Percentiles rank a stretch among this genome's conserved stretches.
Evolutionary conservation across 805 yeast species (phyloP).

Genomic region (Metschnikowia lachancei): DNA sequence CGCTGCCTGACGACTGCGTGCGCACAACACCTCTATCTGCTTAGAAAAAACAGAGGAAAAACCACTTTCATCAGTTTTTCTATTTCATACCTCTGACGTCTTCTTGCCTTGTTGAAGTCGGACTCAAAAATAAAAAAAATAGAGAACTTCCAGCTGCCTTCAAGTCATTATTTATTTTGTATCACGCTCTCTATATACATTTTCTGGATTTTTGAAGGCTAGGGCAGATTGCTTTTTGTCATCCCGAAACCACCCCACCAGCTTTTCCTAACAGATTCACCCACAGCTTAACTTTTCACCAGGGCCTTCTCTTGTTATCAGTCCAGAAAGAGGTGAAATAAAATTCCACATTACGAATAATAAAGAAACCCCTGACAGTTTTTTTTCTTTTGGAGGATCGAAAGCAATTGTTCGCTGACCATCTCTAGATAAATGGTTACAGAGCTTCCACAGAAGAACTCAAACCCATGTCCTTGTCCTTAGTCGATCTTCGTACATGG

Average conservation of each 20-base stretch:
- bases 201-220: neutral
- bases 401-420: neutral
- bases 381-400: neutral
- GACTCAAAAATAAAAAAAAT: neutral
- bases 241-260: neutral
- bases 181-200: neutral
- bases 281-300: neutral
- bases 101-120: constrained; percentile 2
- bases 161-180: neutral
- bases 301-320: neutral
- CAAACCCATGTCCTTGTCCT: constrained; percentile 1
- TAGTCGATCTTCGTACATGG: constrained; percentile 4
- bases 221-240: neutral
- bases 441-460: neutral
- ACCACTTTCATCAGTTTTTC: neutral
- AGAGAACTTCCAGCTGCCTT: too few relatives aligned
- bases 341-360: neutral
- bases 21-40: constrained; percentile 10
- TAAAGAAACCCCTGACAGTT: neutral
- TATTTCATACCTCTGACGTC: constrained; percentile 2
- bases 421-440: constrained; percentile 1
- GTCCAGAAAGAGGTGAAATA: neutral
- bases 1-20: constrained; percentile 1
- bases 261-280: neutral
- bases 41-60: constrained; percentile 3